Base-by-base conservation (phyloP, 495 filamentous ascomycete species). In the Penicillium egyptiacum region DNA sequence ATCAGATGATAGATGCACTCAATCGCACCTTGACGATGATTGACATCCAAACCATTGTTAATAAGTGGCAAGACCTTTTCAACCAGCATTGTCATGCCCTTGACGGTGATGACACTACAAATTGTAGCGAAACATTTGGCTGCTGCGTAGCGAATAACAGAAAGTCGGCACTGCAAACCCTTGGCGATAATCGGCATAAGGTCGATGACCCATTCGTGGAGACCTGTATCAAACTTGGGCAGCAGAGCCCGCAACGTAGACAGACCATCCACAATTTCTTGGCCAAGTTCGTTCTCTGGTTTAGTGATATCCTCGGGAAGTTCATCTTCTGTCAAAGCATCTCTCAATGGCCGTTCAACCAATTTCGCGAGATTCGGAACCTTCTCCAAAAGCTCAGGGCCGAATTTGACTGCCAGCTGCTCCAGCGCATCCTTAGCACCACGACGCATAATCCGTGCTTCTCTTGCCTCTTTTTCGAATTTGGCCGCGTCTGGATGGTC, bases 61-160 rank as follows among this genome's bases (percentile, higher is more conserved):
- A 96, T 92, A 7, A 88, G 86, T 10, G 95, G 95, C 35, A 98
- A 69, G 1, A 97, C 90, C 55, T 92, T 88, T 70, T 98, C 91
- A 3, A 98, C 94, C 17, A 98, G 75, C 74, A 92, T 91, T 0
- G 92, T 98, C 88, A 98, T 97, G 28, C 89, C 94, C 49, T 96
- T 85, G 17, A 97, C 87, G 3, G 88, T 90, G 55, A 98, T 92
- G 55, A 97, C 89, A 66, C 92, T 97, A 81, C 95, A 98, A 23
- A 97, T 87, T 9, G 93, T 98, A 9, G 95, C 94, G 69, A 98
- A 86, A 69, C 95, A 98, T 70, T 98, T 98, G 10, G 94, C 95
- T 31, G 94, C 94, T 65, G 92, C 91, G 70, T 98, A 98, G 43
- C 94, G 84, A 70, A 98, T 89, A 0, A 98, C 88, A 11, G 93